Base-by-base conservation (phyloP, 2,329 filamentous ascomycete species). In the Chaetothyriales sp. region DNA sequence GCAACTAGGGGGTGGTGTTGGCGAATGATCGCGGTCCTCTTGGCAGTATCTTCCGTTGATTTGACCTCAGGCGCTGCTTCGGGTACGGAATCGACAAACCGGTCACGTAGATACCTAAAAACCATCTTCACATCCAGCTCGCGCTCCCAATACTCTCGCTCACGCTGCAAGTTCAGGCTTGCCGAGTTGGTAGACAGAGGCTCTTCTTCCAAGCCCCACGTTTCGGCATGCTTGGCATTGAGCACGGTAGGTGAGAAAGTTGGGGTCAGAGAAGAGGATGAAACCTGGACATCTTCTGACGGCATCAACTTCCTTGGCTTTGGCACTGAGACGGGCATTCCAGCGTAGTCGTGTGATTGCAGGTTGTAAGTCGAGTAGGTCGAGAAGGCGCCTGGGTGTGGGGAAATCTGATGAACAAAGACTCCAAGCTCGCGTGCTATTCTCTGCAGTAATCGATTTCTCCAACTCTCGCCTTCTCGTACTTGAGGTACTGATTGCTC, bases 81-180 rank as follows among this genome's bases (percentile, higher is more conserved):
- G 13, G 67, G 58, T 18, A 73, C 65, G 5, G 66, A 29, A 13
- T 44, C 62, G 74, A 63, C 63, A 66, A 94, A 90, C 54, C 86
- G 82, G 18, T 80, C 85, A 53, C 83, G 80, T 28, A 95, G 76
- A 64, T 92, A 97, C 47, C 83, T 81, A 71, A 97, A 97, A 33
- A 97, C 86, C 66, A 95, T 85, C 64, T 85, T 86, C 58, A 95
- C 80, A 63, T 97, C 89, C 4, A 97, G 77, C 50, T 95, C 86
- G 54, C 84, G 82, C 68, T 97, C 89, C 92, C 92, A 98, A 64
- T 95, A 92, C 37, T 92, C 86, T 19, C 72, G 72, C 53, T 81
- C 78, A 46, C 69, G 66, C 61, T 86, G 70, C 33, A 73, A 56
- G 7, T 68, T 65, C 15, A 69, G 45, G 50, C 58, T 52, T 48